Percentiles rank a stretch among this genome's conserved stretches.
These are phyloP conservation scores for Sanghuangporus weigelae DNA, from an alignment of 1,284 basidiomycete species.

Conservation along the genomic window DNA sequence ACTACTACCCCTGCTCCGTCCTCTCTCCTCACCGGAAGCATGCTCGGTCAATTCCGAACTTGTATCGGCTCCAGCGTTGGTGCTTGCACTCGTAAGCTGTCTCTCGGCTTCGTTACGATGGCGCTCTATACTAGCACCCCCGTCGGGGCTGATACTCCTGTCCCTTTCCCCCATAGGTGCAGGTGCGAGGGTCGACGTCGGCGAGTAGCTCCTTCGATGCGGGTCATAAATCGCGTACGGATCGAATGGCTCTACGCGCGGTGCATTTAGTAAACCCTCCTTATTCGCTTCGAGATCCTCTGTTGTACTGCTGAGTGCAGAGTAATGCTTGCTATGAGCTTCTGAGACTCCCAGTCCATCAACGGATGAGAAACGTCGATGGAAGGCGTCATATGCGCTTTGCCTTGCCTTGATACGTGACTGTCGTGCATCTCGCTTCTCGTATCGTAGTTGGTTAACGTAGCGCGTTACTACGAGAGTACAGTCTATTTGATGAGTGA, in stretches of 20 bases:
- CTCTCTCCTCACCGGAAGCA: neutral
- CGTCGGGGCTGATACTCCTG: neutral
- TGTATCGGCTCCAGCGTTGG: neutral
- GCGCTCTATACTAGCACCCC: neutral
- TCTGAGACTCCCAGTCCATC: neutral
- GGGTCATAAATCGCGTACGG: slow-evolving; percentile 12
- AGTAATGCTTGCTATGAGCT: slow-evolving; percentile 1
- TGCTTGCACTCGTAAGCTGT: neutral
- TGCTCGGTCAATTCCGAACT: neutral
- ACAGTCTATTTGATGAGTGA: slow-evolving; percentile 37
- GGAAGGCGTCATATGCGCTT: slow-evolving; percentile 18
- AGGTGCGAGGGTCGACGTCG: neutral
- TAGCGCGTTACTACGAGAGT: slow-evolving; percentile 56
- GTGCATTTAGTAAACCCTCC: neutral
- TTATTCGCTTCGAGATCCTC: slow-evolving; percentile 8
- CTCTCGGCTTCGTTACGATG: neutral
- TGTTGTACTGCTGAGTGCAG: neutral
- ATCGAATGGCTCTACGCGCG: slow-evolving; percentile 2
- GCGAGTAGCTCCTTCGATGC: neutral
- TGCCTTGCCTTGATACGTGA: slow-evolving; percentile 24
- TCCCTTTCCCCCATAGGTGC: neutral
- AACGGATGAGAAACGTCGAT: slow-evolving; percentile 7
- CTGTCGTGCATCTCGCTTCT: slow-evolving; percentile 39
- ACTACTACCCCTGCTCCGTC: neutral
- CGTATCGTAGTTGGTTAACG: slow-evolving; percentile 44